phyloP scores from a whole-genome alignment of 163 green algal species.

The Scenedesmus sp. region DNA sequence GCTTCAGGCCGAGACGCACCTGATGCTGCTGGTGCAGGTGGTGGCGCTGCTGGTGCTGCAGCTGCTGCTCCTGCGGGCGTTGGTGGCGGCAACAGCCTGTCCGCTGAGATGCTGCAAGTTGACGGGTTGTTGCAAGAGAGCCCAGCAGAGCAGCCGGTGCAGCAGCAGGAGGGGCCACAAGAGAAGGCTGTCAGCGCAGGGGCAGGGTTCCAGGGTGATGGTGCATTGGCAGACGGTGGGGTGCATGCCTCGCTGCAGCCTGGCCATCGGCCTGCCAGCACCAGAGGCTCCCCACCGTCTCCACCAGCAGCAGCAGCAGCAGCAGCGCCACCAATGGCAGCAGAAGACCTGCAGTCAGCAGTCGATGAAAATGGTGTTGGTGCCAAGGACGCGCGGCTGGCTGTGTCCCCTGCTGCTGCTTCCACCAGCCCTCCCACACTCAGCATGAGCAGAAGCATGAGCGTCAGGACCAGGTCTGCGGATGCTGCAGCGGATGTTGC shows the following conservation, averaged over 20 bases:
- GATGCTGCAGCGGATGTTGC: background rate
- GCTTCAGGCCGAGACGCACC: background rate
- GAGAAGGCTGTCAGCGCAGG: background rate
- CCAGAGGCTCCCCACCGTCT: background rate
- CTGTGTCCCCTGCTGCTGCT: background rate
- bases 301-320: background rate
- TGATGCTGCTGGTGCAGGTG: background rate
- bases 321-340: background rate
- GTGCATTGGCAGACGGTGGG: background rate
- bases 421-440: constrained; percentile 16
- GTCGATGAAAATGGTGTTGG: background rate
- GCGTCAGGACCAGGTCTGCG: background rate
- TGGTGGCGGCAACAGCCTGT: background rate
- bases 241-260: background rate
- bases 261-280: background rate
- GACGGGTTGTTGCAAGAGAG: background rate
- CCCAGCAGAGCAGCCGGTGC: background rate
- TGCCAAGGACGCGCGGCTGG: background rate
- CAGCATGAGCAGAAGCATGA: constrained; percentile 18
- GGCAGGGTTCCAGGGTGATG: background rate
- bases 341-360: background rate
- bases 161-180: background rate
- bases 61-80: background rate
- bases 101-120: background rate
- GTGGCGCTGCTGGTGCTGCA: background rate